Evolutionary conservation across 306 rosid genomes (phyloP).

Genomic region (Dicorynia guianensis): DNA sequence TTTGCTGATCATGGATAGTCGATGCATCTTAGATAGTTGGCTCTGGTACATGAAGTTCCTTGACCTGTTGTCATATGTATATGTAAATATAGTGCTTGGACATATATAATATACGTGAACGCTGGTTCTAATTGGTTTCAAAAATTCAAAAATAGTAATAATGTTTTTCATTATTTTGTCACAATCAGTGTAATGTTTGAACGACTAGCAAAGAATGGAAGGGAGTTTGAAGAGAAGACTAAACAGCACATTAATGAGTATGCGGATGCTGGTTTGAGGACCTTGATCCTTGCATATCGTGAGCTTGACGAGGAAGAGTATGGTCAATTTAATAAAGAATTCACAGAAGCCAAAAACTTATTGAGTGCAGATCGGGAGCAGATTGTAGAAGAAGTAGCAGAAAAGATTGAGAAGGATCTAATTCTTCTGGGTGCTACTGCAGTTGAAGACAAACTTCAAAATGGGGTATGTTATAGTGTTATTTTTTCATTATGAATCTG

Average conservation of each 20-base stretch:
- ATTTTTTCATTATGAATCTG: slow-evolving; percentile 20
- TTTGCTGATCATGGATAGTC: background rate
- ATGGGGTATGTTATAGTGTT: slow-evolving; percentile 68
- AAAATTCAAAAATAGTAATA: slow-evolving; percentile 29
- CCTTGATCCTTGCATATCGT: slow-evolving; percentile 87
- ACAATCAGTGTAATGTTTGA: slow-evolving; percentile 91
- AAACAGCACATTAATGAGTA: slow-evolving; percentile 75
- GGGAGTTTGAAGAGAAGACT: slow-evolving; percentile 82
- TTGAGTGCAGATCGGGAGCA: slow-evolving; percentile 84
- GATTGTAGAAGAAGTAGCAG: slow-evolving; percentile 67
- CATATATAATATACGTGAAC: background rate
- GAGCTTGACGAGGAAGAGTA: slow-evolving; percentile 78
- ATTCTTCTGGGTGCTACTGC: slow-evolving; percentile 99
- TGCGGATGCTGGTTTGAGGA: slow-evolving; percentile 98
- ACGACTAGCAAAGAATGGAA: slow-evolving; percentile 79
- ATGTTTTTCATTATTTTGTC: slow-evolving; percentile 32
- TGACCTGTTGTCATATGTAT: background rate
- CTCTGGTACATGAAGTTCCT: background rate
- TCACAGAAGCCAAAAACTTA: slow-evolving; percentile 77
- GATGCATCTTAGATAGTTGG: background rate
- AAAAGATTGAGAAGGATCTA: slow-evolving; percentile 81
- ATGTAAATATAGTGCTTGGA: background rate
- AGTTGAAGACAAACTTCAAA: slow-evolving; percentile 98
- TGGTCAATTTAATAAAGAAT: slow-evolving; percentile 58
- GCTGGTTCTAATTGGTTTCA: slow-evolving; percentile 14